Percentiles rank a stretch among this genome's conserved stretches.
phyloP scores from a whole-genome alignment of 768 basidiomycete species.

The Candolleomyces aberdarensis region DNA sequence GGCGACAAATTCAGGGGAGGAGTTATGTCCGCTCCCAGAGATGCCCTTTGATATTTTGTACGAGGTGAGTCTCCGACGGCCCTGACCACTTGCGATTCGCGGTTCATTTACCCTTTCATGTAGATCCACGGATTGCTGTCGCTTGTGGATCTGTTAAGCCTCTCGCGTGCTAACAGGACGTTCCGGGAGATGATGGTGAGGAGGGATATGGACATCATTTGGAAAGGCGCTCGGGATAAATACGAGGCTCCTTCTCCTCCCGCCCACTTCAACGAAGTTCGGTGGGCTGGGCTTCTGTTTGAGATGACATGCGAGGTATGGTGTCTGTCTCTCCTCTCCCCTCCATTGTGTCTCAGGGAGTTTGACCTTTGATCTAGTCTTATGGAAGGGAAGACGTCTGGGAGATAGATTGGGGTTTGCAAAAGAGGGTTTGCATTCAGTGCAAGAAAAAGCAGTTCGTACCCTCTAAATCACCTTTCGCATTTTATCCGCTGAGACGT shows the following conservation, averaged over 20 bases:
- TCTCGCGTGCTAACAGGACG: not conserved
- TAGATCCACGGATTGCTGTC: not conserved
- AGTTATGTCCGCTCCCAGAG: too few species aligned
- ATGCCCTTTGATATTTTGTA: too few species aligned
- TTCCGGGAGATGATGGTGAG: not conserved
- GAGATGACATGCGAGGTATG: not conserved
- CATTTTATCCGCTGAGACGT: too few species aligned
- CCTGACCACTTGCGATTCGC: too few species aligned
- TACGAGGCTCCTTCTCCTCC: not conserved
- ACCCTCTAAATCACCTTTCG: not conserved
- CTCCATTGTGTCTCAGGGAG: too few species aligned
- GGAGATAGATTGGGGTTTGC: not conserved
- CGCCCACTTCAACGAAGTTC: not conserved
- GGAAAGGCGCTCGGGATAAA: not conserved
- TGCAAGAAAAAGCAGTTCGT: not conserved
- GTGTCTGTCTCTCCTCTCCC: too few species aligned
- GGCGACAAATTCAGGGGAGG: too few species aligned
- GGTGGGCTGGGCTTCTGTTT: not conserved
- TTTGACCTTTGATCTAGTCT: too few species aligned
- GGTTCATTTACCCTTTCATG: too few species aligned
- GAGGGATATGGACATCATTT: not conserved
- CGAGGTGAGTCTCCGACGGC: too few species aligned
- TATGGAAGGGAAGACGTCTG: too few species aligned
- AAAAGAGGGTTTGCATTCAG: not conserved
- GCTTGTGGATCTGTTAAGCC: not conserved